Percentiles rank a stretch among this genome's conserved stretches.
Evolutionary conservation across 1,284 basidiomycete genomes (phyloP).

Genomic region (Papiliotrema fonsecae): DNA sequence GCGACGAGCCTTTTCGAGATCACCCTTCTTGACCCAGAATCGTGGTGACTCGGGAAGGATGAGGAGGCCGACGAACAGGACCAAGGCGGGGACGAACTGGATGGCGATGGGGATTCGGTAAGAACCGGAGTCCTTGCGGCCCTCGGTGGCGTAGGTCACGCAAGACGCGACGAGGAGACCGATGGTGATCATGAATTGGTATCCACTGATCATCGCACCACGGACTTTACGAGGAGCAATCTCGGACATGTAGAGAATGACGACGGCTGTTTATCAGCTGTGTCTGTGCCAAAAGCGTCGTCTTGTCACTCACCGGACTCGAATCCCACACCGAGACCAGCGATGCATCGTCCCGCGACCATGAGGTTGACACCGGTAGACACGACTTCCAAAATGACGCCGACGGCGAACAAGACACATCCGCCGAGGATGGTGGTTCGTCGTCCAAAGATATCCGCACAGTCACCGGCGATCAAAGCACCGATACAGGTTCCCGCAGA

Average conservation of each 20-base stretch:
- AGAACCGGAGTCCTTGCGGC: conserved; percentile 57
- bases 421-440: conserved; percentile 46
- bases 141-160: conserved; percentile 70
- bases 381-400: conserved; percentile 48
- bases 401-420: conserved; percentile 38
- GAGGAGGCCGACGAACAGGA: conserved; percentile 51
- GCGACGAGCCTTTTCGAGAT: conserved; percentile 58
- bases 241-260: conserved; percentile 65
- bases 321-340: conserved; percentile 52
- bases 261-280: too few species aligned
- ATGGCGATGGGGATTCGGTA: conserved; percentile 76
- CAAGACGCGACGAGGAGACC: conserved; percentile 72
- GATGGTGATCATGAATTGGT: conserved; percentile 84
- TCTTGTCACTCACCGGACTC: too few species aligned
- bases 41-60: conserved; percentile 79
- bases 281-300: too few species aligned
- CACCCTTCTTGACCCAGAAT: conserved; percentile 70
- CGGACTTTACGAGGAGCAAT: conserved; percentile 65
- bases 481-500: conserved; percentile 50
- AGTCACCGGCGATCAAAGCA: conserved; percentile 47
- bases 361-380: conserved; percentile 40
- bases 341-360: conserved; percentile 49
- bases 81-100: conserved; percentile 56
- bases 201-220: conserved; percentile 74
- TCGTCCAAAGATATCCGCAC: conserved; percentile 49